Evolutionary conservation across 352 stramenopile species (phyloP).

Genomic region (Phytopythium helicoides): DNA sequence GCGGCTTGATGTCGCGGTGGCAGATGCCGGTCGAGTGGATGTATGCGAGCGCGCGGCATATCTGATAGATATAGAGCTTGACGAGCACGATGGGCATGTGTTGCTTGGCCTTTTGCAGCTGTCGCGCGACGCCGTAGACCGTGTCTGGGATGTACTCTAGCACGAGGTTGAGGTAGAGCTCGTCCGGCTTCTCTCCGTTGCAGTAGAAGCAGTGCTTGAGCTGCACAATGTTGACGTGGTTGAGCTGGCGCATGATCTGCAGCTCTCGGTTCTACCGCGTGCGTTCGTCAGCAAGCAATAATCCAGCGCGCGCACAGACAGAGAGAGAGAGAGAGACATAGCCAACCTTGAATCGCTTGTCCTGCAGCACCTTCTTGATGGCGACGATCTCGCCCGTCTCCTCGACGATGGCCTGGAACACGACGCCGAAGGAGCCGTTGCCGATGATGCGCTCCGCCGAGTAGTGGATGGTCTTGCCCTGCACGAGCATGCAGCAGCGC

Average conservation of each 20-base stretch:
- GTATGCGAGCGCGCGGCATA: conserved; percentile 96
- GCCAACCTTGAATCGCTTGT: conserved; percentile 98
- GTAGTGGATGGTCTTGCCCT: conserved; percentile 93
- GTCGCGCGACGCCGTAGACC: conserved; percentile 95
- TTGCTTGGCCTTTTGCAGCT: conserved; percentile 97
- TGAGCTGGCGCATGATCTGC: conserved; percentile 99
- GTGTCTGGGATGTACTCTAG: conserved; percentile 99
- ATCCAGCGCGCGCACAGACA: too few relatives aligned
- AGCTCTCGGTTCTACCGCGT: conserved; percentile 98
- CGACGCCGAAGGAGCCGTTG: conserved; percentile 99
- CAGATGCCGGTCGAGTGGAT: conserved; percentile 98
- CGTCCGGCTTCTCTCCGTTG: conserved; percentile 93
- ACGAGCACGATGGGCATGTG: conserved; percentile 96
- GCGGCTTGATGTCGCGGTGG: conserved; percentile 99
- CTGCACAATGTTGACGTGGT: conserved; percentile 98
- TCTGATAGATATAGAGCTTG: conserved; percentile 99
- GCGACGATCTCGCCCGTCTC: conserved; percentile 98
- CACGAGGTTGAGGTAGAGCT: conserved; percentile 99
- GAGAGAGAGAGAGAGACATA: background rate
- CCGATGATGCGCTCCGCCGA: conserved; percentile 98
- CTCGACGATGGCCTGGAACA: conserved; percentile 97
- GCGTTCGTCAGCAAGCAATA: too few relatives aligned
- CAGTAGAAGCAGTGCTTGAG: conserved; percentile 99
- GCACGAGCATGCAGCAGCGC: background rate
- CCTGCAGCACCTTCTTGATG: conserved; percentile 99